phyloP scores from a whole-genome alignment of 1,284 basidiomycete species.

The Microbotryum violaceum region DNA sequence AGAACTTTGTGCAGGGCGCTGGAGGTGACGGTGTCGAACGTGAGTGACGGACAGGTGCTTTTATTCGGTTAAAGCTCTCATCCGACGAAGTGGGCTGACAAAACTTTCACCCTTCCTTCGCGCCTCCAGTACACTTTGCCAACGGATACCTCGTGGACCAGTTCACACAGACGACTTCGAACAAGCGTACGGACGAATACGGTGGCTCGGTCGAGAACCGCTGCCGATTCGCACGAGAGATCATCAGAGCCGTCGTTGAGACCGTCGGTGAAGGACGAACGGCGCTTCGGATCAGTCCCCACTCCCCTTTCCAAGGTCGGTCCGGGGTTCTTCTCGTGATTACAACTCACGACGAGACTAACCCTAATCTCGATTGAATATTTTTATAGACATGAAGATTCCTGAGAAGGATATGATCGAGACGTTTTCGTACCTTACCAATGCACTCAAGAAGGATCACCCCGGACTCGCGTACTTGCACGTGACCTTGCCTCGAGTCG shows the following conservation, averaged over 20 bases:
- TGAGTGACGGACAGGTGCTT: constrained; percentile 44
- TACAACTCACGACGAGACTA: background rate
- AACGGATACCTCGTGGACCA: constrained; percentile 52
- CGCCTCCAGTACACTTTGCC: constrained; percentile 7
- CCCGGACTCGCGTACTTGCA: constrained; percentile 39
- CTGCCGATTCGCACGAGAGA: constrained; percentile 49
- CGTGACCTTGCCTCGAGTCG: constrained; percentile 4
- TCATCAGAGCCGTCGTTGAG: constrained; percentile 47
- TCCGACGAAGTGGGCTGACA: constrained; percentile 40
- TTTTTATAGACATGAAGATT: constrained; percentile 32
- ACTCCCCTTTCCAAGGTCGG: constrained; percentile 24
- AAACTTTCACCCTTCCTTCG: constrained; percentile 44
- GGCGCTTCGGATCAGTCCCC: constrained; percentile 53
- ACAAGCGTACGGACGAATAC: constrained; percentile 55
- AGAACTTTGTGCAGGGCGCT: constrained; percentile 50
- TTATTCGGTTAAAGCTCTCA: constrained; percentile 41
- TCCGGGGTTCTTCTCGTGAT: background rate
- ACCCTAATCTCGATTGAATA: constrained; percentile 46
- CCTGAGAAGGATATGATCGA: constrained; percentile 34
- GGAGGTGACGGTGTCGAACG: constrained; percentile 61
- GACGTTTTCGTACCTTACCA: constrained; percentile 37
- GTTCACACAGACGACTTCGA: constrained; percentile 48
- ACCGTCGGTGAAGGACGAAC: constrained; percentile 50
- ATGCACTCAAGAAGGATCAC: constrained; percentile 41
- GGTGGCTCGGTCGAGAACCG: constrained; percentile 55